Evolutionary conservation across 2,329 filamentous ascomycete genomes (phyloP), one percentile per base, ranked within the genome.

Genomic region (Trichoderma afroharzianum): DNA sequence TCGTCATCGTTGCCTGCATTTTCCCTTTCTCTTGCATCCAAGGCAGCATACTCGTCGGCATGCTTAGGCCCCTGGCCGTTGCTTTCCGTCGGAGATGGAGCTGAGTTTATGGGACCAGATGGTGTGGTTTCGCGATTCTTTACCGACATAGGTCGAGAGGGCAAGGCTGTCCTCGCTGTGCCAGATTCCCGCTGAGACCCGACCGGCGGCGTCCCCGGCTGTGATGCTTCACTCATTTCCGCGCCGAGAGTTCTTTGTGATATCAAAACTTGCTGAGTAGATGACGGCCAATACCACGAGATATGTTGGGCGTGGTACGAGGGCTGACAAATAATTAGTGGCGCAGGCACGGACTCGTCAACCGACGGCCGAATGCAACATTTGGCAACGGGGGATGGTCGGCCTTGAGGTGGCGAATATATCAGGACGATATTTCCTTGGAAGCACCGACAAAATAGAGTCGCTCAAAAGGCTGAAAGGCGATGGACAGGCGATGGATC

Each of bases 71-170:
- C 71, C n/a, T 70, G 73, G 24, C 62, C 72, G n/a, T 80, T 77
- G 24, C 72, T 73, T 26, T 76, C 76, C 9, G 72, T 71, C 21
- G 77, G 75, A 33, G 76, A 73, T 71, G 76, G 74, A 32, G 75
- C 74, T 53, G 76, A 72, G 32, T 74, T 75, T 24, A 75, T 75
- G 26, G 68, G 24, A 72, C 47, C 57, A 71, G 50, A 64, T 47
- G 72, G 50, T 50, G 74, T 58, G 47, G 58, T 71, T 63, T 80
- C 79, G 63, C 74, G 75, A 30, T 75, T 72, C 73, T 78, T 82
- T 28, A 78, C 76, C 9, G 80, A 77, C 76, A 81, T 78, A 39
- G 81, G 81, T 39, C 81, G 77, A 57, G 81, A 81, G 32, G 81
- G 81, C 47, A 83, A 75, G 11, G 81, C 81, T 50, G 81, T 83